Base-by-base conservation (phyloP, 164 flowering plant genomes). In the Warburgia ugandensis region DNA sequence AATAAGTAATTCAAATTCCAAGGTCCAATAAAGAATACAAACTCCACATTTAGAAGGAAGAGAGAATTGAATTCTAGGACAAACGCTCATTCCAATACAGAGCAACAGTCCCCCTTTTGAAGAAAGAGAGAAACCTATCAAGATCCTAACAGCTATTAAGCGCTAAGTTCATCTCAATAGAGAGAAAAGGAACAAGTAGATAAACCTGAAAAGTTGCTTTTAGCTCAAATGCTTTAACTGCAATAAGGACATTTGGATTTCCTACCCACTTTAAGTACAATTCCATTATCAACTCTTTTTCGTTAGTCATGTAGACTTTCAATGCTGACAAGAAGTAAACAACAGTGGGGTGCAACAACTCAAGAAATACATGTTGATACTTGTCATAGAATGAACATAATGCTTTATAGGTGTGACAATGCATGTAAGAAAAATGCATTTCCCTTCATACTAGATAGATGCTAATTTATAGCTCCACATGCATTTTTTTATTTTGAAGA, bases 221-320 rank as follows among this genome's bases (percentile, higher is more conserved):
- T 56, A 89, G 54, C 16, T 96, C 97, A 68, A 79, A 94, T 55
- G 99, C 96, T 66, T 78, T 86, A n/a, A 73, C 77, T 6, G 77
- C 86, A 67, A 86, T 69, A 52, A 57, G 62, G 46, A 89, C 68
- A 60, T 94, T 84, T 39, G 99, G 99, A 70, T 89, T 89, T 46
- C 76, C 99, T 8, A 97, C 99, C 97, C 97, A 94, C 71, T 84
- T 94, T 30, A 94, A 9, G 35, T 54, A 63, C 28, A 80, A 94
- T 64, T 94, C 99, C 95, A 89, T 81, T 12, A 94, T 94, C 73
- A 94, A 45, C 74, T 94, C 99, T 66, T 89, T 94, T 61, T 94
- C 99, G 45, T 83, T 94, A 39, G 99, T 94, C 10, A 55, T 30
- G 45, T 84, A 89, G 41, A 86, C 94, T 67, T 94, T 94, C 92